Evolutionary conservation across 2,329 filamentous ascomycete genomes (phyloP), one percentile per base, ranked within the genome.

Genomic region (Diaporthe citri): DNA sequence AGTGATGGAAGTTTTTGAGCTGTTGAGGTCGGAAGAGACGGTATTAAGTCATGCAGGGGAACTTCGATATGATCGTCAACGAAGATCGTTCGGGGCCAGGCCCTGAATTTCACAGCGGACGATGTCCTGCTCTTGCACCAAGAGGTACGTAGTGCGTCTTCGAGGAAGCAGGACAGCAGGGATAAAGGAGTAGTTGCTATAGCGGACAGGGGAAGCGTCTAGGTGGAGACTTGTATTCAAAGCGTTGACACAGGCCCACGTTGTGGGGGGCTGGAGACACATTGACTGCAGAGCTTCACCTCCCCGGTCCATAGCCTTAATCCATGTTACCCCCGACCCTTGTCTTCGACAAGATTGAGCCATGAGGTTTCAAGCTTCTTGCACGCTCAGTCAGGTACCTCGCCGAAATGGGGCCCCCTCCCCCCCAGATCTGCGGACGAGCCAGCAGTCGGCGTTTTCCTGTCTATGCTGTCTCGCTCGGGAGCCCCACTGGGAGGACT

Each of bases 201-300:
- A 64, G 46, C 39, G 25, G 62, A 67, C 60, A 73, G 56, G 55
- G 69, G 64, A n/a, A 22, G 67, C 13, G n/a, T 62, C 64, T 60
- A 25, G 57, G 57, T 59, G 64, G 66, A 60, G 52, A 74, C 66
- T 62, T 71, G 60, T 46, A 59, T 41, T 74, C 59, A 74, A 52
- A 72, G 70, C 59, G 59, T 48, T 59, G 71, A 72, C 52, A 36
- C 51, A 72, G 46, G 60, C 72, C 64, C 64, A 46, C 48, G 74
- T 34, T 34, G 69, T 66, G 66, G 74, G 71, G 72, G 74, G 72
- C 74, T 76, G 74, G 41, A 67, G 72, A 46, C 41, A 75, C 71
- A 71, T 39, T 43, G 57, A 60, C 55, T 74, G 39, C 67, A 51
- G 46, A 59, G 57, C 51, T 71, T 55, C 67, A 64, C 51, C 57